Evolutionary conservation across 305 asterid genomes (phyloP), one percentile per base, ranked within the genome.

Genomic region (Petunia hybrid): DNA sequence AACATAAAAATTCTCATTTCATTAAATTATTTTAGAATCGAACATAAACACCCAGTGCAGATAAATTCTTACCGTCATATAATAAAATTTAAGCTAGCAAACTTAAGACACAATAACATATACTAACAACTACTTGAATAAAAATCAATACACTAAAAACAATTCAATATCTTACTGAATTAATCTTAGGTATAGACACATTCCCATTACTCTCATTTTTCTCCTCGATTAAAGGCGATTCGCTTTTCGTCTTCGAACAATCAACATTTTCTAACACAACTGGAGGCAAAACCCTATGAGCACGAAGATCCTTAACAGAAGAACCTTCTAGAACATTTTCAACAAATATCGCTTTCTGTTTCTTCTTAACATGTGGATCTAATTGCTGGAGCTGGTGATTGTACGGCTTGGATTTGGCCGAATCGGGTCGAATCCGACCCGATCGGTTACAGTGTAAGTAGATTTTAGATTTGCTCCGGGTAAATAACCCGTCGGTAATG

Each of bases 221-320:
- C 65, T 76, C 70, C 53, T 10, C 16, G 22, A 60, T 3, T 48
- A 79, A 38, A 40, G 64, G 14, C 5, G 62, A 69, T 61, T 57
- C 56, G 55, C 9, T 38, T 4, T 60, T 71, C 57, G 12, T 22
- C 40, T 60, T 59, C 35, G 70, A 62, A n/a, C 2, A 22, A 67
- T 35, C 83, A 40, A 16, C 70, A 55, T 70, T 79, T 5, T 79
- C 76, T 31, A 79, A 68, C 80, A 83, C 83, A 2, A 31, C 81
- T 5, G 90, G 90, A 22, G 92, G 85, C 83, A 88, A 91, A 13
- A 93, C 87, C 85, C 97, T 84, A 1, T 87, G 87, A 63, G 83
- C 84, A 48, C 95, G 82, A 62, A 90, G 92, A 89, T 89, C 91
- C 81, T 88, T 90, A 8, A 88, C 63, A 0, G 48, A 71, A 46